Conservation (phyloP, 805 yeast genomes). For the Wickerhamiella slavikovae region DNA sequence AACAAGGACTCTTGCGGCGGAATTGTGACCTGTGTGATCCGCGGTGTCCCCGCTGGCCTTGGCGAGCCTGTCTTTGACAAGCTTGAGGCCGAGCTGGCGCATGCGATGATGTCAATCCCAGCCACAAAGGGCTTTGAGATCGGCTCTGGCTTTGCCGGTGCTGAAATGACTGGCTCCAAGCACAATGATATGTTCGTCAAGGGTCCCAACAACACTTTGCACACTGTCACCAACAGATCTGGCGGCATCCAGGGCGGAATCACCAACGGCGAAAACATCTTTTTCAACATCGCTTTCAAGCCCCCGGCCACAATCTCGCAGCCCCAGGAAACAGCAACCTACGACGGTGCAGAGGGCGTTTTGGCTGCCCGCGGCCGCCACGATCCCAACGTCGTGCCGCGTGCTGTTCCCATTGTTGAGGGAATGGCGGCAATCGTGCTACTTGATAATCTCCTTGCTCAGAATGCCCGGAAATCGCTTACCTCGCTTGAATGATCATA, state of each 20-base stretch:
- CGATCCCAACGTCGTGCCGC: constrained; percentile 94
- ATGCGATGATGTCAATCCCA: constrained; percentile 94
- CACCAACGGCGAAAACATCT: constrained; percentile 86
- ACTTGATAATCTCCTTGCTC: constrained; percentile 70
- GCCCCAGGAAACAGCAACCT: constrained; percentile 74
- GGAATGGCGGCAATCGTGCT: constrained; percentile 93
- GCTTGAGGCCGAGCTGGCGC: constrained; percentile 85
- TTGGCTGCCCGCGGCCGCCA: constrained; percentile 95
- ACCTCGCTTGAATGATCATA: neutral
- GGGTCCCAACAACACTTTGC: constrained; percentile 42
- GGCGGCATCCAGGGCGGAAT: constrained; percentile 99
- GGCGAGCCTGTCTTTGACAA: constrained; percentile 98
- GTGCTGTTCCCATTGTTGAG: constrained; percentile 97
- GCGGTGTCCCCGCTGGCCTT: constrained; percentile 86
- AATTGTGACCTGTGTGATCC: constrained; percentile 87
- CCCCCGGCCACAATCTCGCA: constrained; percentile 95
- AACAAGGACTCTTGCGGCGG: constrained; percentile 90
- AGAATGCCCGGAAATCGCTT: constrained; percentile 53
- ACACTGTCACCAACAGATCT: constrained; percentile 73
- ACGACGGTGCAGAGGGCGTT: constrained; percentile 72
- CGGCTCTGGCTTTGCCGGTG: constrained; percentile 90
- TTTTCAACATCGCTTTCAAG: constrained; percentile 89
- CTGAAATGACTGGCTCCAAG: constrained; percentile 72
- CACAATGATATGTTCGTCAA: constrained; percentile 76
- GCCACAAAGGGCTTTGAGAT: constrained; percentile 97